Base-by-base conservation (phyloP, 768 basidiomycete species). In the Russula virescens region DNA sequence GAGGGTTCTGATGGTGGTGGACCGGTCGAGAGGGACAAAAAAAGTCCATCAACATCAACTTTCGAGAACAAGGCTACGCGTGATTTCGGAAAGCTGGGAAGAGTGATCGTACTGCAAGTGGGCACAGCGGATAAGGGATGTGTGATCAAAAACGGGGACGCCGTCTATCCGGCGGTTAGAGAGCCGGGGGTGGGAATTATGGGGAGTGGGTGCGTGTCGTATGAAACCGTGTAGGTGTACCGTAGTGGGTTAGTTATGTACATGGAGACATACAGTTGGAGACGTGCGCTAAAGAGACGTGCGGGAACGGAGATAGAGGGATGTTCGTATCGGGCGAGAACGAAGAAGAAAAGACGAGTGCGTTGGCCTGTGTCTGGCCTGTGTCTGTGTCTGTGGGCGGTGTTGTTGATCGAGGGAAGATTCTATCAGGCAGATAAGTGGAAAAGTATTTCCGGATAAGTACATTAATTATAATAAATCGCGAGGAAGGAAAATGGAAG, bases 331-430 rank as follows among this genome's bases (percentile, higher is more conserved):
- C 54, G 38, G 54, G 40, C 2, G 10, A 10, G 50, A 40, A 31
- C 31, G 18, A 51, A 19, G 23, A 14, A 19, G 34, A 25, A 16
- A 52, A 38, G n/a, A 2, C n/a, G n/a, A n/a, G n/a, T n/a, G n/a
- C n/a, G n/a, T n/a, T n/a, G n/a, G n/a, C n/a, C n/a, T n/a, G n/a
- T 5, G 5, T 35, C 34, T 35, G 34, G 34, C 34, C 5, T 10
- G 34, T 5, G 5, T 35, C 34, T 35, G n/a, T n/a, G n/a, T n/a
- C n/a, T 35, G 34, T 35, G 45, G 43, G 31, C 55, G 16, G 45
- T 23, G 21, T 21, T 57, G 55, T n/a, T n/a, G n/a, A 57, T 57
- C 55, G 46, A 57, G 55, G 55, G 55, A 47, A 57, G 45, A 16
- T 57, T 57, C 55, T n/a, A 56, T 56, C 45, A n/a, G n/a, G n/a